Percentiles rank a stretch among this genome's conserved stretches.
Conservation (phyloP, 1,284 basidiomycete genomes). For the Earliella scabrosa region DNA sequence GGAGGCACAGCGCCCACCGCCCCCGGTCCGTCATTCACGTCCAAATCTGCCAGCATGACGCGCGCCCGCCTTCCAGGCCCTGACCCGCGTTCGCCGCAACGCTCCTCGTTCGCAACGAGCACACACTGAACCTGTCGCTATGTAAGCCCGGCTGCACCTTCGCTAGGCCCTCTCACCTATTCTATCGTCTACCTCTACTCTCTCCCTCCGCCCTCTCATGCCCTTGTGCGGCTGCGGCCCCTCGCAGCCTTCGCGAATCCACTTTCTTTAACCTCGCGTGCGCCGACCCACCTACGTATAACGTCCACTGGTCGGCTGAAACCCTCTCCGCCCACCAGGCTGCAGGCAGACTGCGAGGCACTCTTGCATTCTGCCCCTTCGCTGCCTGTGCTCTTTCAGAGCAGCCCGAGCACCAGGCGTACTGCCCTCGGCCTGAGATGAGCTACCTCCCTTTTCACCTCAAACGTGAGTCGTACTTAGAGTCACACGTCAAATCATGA, state of each 20-base stretch:
- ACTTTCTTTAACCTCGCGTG: constrained; percentile 19
- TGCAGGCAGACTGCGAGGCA: constrained; percentile 20
- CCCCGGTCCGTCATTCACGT: constrained; percentile 3
- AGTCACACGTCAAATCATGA: background rate
- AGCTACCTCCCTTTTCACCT: background rate
- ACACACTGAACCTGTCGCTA: background rate
- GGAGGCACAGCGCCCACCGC: constrained; percentile 2
- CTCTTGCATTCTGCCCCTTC: constrained; percentile 3
- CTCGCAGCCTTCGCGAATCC: background rate
- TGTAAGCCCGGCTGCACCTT: background rate
- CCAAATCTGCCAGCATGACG: background rate
- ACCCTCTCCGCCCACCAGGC: constrained; percentile 18
- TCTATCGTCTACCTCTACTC: background rate
- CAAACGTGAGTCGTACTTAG: constrained; percentile 15
- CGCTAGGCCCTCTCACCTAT: background rate
- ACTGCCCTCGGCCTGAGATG: background rate
- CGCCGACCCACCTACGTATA: too few relatives aligned
- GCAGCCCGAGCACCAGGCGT: background rate
- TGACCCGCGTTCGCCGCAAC: constrained; percentile 3
- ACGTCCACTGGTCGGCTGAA: too few relatives aligned
- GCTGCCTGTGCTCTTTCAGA: background rate
- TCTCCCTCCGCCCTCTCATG: background rate
- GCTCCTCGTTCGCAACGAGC: background rate
- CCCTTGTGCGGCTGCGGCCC: background rate
- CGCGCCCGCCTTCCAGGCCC: background rate